phyloP scores from a whole-genome alignment of 1,139 yeast species.

The Hyphopichia buzzinii region DNA sequence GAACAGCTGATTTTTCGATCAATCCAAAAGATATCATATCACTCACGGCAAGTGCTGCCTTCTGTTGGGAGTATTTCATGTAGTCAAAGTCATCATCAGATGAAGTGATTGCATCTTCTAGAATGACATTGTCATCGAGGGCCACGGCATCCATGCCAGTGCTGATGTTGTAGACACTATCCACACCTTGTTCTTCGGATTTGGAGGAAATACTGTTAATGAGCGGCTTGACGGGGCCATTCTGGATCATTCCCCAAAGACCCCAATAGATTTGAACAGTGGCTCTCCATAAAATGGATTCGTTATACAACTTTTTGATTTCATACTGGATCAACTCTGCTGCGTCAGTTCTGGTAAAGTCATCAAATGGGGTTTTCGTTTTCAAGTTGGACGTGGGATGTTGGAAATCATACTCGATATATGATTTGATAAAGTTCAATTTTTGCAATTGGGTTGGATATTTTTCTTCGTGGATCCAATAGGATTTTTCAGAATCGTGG shows the following conservation, averaged over 20 bases:
- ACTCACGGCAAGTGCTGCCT: slow-evolving; percentile 69
- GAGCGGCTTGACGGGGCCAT: slow-evolving; percentile 40
- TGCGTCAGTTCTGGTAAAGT: slow-evolving; percentile 18
- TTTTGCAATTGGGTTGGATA: slow-evolving; percentile 72
- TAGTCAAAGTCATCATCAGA: slow-evolving; percentile 79
- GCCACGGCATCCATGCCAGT: slow-evolving; percentile 30
- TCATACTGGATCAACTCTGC: slow-evolving; percentile 45
- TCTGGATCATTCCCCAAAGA: slow-evolving; percentile 87
- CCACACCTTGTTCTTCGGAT: slow-evolving; percentile 30
- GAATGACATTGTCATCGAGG: slow-evolving; percentile 21
- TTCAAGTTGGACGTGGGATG: slow-evolving; percentile 35
- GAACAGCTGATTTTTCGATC: slow-evolving; percentile 33
- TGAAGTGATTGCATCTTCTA: slow-evolving; percentile 36
- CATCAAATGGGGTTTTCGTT: slow-evolving; percentile 16
- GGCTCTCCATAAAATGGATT: slow-evolving; percentile 76
- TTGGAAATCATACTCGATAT: slow-evolving; percentile 56
- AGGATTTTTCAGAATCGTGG: slow-evolving; percentile 62
- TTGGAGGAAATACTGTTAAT: slow-evolving; percentile 14
- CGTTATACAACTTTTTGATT: slow-evolving; percentile 58
- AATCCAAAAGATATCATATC: slow-evolving; percentile 69
- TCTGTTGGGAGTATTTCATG: slow-evolving; percentile 70
- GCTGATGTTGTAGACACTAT: slow-evolving; percentile 40
- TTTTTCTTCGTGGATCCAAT: slow-evolving; percentile 50
- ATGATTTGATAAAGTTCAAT: slow-evolving; percentile 69
- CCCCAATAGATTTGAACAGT: slow-evolving; percentile 81